Percentiles rank a stretch among this genome's conserved stretches.
phyloP scores from a whole-genome alignment of 331 rosid species.

The Rhamnella rubrinervis region DNA sequence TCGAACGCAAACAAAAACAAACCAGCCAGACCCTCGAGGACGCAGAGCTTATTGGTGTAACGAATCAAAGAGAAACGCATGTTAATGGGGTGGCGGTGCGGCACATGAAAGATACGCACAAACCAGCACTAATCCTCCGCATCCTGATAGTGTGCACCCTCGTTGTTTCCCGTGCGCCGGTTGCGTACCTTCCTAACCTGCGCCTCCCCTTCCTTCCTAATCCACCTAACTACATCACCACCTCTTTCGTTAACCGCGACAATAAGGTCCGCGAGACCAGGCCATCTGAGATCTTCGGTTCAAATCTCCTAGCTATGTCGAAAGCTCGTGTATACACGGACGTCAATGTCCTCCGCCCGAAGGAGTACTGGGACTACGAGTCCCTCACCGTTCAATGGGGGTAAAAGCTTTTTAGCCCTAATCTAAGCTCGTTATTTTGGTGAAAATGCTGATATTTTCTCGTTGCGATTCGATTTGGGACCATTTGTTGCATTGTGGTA shows the following conservation, averaged over 20 bases:
- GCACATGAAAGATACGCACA: constrained; percentile 47
- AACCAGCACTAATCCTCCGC: constrained; percentile 28
- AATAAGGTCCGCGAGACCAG: constrained; percentile 9
- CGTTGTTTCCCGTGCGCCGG: constrained; percentile 46
- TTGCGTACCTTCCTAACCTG: constrained; percentile 50
- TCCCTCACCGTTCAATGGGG: constrained; percentile 95
- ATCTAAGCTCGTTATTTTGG: background rate
- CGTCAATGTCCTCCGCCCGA: constrained; percentile 79
- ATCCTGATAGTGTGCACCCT: constrained; percentile 53
- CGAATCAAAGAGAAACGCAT: constrained; percentile 5
- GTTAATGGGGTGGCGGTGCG: constrained; percentile 21
- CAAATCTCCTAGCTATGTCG: constrained; percentile 46
- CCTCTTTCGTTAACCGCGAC: constrained; percentile 4
- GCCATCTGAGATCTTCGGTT: constrained; percentile 32
- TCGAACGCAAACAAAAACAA: background rate
- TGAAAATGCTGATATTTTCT: constrained; percentile 4
- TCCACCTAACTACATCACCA: constrained; percentile 18
- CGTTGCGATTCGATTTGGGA: background rate
- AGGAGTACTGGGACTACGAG: constrained; percentile 94
- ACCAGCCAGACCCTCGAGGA: no score
- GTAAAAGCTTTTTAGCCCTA: constrained; percentile 45
- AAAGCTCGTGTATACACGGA: constrained; percentile 91
- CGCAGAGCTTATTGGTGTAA: background rate
- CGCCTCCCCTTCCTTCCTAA: constrained; percentile 35
- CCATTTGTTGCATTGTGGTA: background rate